Evolutionary conservation across 306 rosid species (phyloP), one percentile per base, ranked within the genome.

Genomic region (Rosa lucieae): DNA sequence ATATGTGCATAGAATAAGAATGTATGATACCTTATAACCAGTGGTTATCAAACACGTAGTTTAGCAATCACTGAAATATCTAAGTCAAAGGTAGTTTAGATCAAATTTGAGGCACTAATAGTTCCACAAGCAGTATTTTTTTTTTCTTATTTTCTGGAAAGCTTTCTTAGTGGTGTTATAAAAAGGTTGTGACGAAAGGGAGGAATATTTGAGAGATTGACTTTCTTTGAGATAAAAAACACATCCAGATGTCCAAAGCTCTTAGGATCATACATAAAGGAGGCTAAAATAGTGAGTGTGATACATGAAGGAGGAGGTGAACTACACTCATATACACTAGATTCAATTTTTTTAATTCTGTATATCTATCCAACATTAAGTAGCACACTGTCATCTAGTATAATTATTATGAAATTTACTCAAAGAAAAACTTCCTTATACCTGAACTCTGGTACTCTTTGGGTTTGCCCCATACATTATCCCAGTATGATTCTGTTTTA

Each of bases 401-500:
- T 62, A 17, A 12, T 29, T 32, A 35, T 18, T 67, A 23, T 39
- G 21, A 7, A 21, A 32, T 35, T 18, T 66, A 2, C 23, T 18
- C 8, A 65, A 78, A 20, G 12, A 20, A 26, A 75, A 43, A 72
- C 14, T 43, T 37, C 21, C 11, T 66, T 63, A 35, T 81, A 90
- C 98, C 97, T 84, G 99, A 89, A 84, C 73, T 86, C 81, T 67
- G 76, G 87, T 83, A 76, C 39, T 89, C 94, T 76, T 80, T 84
- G 51, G 92, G 81, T 47, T 83, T 90, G 39, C 90, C 93, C 91
- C 99, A 90, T 43, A 95, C 74, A 72, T 93, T 84, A 86, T 81
- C 87, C 99, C 99, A 93, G 86, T 89, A 91, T 59, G 92, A 72
- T 59, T 83, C 86, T 17, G 88, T 49, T 18, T 80, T 72, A 39